Evolutionary conservation across 106 monocot species (phyloP), one percentile per base, ranked within the genome.

Genomic region (Dendrobium catenatum): DNA sequence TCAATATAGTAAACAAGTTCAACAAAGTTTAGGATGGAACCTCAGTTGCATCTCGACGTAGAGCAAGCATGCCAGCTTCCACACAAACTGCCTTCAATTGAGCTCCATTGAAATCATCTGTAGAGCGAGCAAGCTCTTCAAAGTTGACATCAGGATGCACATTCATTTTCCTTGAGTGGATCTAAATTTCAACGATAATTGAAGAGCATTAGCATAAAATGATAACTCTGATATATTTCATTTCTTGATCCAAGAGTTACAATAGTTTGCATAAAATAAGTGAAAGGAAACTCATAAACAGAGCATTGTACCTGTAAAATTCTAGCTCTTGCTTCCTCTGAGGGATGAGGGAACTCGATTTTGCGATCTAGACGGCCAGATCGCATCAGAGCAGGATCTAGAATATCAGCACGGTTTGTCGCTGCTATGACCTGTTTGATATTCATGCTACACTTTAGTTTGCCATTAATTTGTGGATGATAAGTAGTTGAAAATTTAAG

Each of bases 161-260:
- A 44, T 87, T 98, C 97, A 98, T 98, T 84, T 94, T 98, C 80
- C 94, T 94, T 15, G 97, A 98, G 49, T 98, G 97, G n/a, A 98
- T 98, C 97, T 98, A 72, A 31, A 79, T 68, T 59, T 48, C 49
- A 77, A 51, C 33, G 40, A 37, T 77, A 66, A 73, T 24, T 24
- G 4, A 40, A 43, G 4, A 40, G n/a, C 11, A 43, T 19, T 75
- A 6, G 11, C 4, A 41, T 40, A 42, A 18, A 42, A 4, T 20
- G 43, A 4, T 3, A 75, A 42, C 17, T 19, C 58, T 58, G 11
- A 43, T 42, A 44, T n/a, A 17, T 20, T 48, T 42, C 18, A 61
- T n/a, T 22, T 18, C 6, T 61, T 61, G 8, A 5, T 4, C 13
- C 20, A 2, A 61, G n/a, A 46, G 46, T 4, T 13, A 19, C 29